Percentiles rank a stretch among this genome's conserved stretches.
Evolutionary conservation across 345 rosid species (phyloP).

Genomic region (Pugionium dolabratum): DNA sequence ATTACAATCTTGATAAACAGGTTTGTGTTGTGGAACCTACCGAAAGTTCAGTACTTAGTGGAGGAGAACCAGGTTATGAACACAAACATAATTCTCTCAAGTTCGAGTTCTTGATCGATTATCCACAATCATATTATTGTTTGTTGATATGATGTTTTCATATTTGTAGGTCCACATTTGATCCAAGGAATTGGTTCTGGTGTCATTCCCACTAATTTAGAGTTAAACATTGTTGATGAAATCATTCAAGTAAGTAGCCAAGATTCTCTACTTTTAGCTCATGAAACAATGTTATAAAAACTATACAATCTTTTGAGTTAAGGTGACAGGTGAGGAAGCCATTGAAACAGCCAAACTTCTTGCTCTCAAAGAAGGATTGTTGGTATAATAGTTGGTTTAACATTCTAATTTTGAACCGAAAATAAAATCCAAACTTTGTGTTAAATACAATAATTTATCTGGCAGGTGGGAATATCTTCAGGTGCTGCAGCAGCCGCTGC

Average conservation of each 20-base stretch:
- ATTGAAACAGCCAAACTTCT: conserved; percentile 55
- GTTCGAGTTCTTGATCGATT: neutral
- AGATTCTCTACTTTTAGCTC: neutral
- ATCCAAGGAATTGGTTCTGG: conserved; percentile 85
- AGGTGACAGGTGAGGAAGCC: conserved; percentile 57
- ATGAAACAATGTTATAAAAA: neutral
- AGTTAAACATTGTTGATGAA: conserved; percentile 64
- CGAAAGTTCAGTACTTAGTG: conserved; percentile 42
- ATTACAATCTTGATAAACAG: conserved; percentile 27
- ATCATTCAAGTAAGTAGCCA: conserved; percentile 61
- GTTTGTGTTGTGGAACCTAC: conserved; percentile 41
- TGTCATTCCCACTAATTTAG: conserved; percentile 75
- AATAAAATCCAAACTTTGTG: neutral
- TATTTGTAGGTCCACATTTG: conserved; percentile 46
- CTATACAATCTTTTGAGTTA: neutral
- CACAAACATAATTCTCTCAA: neutral
- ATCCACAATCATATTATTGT: neutral
- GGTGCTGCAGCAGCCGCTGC: conserved; percentile 72
- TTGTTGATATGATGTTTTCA: neutral
- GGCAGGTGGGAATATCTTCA: conserved; percentile 70
- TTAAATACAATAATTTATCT: neutral
- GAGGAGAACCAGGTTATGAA: conserved; percentile 38
- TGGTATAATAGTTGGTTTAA: conserved; percentile 37
- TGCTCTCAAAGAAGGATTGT: conserved; percentile 59
- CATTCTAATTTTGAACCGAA: neutral